These are phyloP conservation scores for Ceratocystis ficicola DNA, from an alignment of 2,329 filamentous ascomycete genomes.

Conservation along the genomic window DNA sequence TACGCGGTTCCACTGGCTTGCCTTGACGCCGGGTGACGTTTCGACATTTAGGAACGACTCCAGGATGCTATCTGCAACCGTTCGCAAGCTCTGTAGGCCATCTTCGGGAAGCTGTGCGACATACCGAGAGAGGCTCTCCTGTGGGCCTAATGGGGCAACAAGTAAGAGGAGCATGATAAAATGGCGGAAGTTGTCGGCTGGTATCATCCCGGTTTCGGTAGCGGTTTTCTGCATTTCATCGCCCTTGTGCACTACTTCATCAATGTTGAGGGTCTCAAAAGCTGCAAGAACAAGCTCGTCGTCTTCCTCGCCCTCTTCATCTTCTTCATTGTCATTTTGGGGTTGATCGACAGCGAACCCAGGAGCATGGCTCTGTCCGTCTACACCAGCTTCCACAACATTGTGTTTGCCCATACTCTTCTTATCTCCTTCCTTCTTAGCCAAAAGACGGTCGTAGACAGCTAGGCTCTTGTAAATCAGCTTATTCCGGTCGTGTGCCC, in stretches of 20 bases:
- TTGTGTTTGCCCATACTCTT: constrained; percentile 14
- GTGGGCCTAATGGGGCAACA: constrained; percentile 49
- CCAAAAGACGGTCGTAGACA: constrained; percentile 47
- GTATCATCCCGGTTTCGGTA: constrained; percentile 52
- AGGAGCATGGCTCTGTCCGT: constrained; percentile 23
- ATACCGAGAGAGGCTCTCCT: constrained; percentile 53
- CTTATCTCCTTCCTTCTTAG: constrained; percentile 23
- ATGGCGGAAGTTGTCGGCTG: constrained; percentile 59
- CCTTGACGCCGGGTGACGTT: constrained; percentile 50
- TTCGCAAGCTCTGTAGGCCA: constrained; percentile 42
- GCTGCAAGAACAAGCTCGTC: constrained; percentile 54
- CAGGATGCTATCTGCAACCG: constrained; percentile 52
- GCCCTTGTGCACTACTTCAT: constrained; percentile 46
- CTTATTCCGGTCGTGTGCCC: constrained; percentile 46
- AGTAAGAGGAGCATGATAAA: constrained; percentile 59
- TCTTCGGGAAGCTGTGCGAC: constrained; percentile 43
- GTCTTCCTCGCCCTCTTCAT: constrained; percentile 33
- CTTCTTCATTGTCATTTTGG: constrained; percentile 33
- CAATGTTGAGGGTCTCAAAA: constrained; percentile 53
- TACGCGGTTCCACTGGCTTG: constrained; percentile 47
- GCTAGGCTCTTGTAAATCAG: constrained; percentile 60
- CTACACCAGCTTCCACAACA: constrained; percentile 10
- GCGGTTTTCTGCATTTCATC: constrained; percentile 32
- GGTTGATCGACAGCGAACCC: constrained; percentile 39
- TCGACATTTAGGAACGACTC: constrained; percentile 55